Evolutionary conservation across 768 basidiomycete species (phyloP).

Genomic region (Tricholoma saponaceum): DNA sequence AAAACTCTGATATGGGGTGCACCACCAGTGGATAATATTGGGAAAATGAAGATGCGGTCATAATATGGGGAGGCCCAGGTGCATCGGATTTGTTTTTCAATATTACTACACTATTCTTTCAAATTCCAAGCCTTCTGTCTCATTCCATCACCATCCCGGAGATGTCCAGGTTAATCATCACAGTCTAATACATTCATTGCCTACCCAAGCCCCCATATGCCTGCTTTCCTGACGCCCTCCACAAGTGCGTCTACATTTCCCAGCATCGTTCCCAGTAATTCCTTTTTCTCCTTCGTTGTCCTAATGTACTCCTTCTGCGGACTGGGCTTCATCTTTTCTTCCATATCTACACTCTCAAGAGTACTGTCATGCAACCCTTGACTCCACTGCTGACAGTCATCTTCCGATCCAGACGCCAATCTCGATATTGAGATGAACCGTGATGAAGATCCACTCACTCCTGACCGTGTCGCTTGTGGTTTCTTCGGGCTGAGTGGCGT

Average conservation of each 20-base stretch:
- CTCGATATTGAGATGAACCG: conserved; percentile 16
- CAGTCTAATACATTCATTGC: neutral
- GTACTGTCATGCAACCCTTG: conserved; percentile 4
- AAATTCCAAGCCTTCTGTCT: neutral
- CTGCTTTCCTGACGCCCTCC: conserved; percentile 80
- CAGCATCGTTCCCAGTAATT: conserved; percentile 72
- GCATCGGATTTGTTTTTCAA: neutral
- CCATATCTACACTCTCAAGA: conserved; percentile 6
- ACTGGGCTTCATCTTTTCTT: conserved; percentile 10
- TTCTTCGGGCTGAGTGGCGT: conserved; percentile 70
- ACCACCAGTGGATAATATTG: conserved; percentile 61
- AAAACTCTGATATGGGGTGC: conserved; percentile 74
- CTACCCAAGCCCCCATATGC: conserved; percentile 74
- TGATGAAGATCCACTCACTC: conserved; percentile 11
- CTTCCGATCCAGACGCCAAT: conserved; percentile 13
- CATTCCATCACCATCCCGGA: too few relatives aligned
- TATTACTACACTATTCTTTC: neutral
- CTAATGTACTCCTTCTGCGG: conserved; percentile 27
- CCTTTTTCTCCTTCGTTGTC: conserved; percentile 82
- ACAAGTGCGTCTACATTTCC: conserved; percentile 92
- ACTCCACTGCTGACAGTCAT: conserved; percentile 10
- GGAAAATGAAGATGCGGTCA: conserved; percentile 30
- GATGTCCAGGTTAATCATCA: too few relatives aligned
- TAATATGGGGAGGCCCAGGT: conserved; percentile 1
- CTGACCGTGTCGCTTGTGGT: conserved; percentile 16